A percentile compares a stretch with the other conserved stretches of the same genome.
phyloP scores from a whole-genome alignment of 2,329 filamentous ascomycete genomes.

The Arthrobotrys entomopaga region DNA sequence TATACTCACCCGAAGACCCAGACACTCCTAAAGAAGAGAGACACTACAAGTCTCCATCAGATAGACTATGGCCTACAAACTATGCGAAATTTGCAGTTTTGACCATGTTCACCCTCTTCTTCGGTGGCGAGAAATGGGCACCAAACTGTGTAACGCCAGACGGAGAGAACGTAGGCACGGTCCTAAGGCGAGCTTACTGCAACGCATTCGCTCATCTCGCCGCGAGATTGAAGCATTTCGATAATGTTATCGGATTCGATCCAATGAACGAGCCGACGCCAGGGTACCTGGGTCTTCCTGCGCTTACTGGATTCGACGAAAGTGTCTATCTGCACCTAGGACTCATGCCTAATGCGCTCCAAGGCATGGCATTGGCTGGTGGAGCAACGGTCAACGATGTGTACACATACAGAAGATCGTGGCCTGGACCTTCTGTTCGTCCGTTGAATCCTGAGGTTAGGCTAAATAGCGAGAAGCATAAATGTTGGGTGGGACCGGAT shows the following conservation, averaged over 20 bases:
- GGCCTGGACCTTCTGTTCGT: conserved; percentile 63
- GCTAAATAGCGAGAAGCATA: conserved; percentile 62
- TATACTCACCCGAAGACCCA: conserved; percentile 53
- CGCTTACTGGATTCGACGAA: conserved; percentile 63
- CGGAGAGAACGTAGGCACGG: conserved; percentile 95
- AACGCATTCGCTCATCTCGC: conserved; percentile 82
- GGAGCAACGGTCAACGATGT: conserved; percentile 62
- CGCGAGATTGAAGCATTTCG: conserved; percentile 64
- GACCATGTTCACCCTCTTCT: conserved; percentile 95
- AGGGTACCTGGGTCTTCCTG: conserved; percentile 63
- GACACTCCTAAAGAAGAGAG: conserved; percentile 48
- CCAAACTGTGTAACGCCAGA: conserved; percentile 73
- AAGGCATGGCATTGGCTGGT: conserved; percentile 63
- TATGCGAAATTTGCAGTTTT: conserved; percentile 87
- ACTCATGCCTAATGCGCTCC: conserved; percentile 62
- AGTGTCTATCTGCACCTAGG: conserved; percentile 64
- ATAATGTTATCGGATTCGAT: conserved; percentile 62
- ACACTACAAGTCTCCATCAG: conserved; percentile 56
- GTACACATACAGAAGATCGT: conserved; percentile 63
- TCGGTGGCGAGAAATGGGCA: conserved; percentile 87
- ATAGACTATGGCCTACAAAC: conserved; percentile 86
- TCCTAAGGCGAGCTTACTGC: conserved; percentile 86
- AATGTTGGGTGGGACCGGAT: conserved; percentile 57
- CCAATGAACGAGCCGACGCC: conserved; percentile 64
- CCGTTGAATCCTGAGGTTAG: conserved; percentile 60